Base-by-base conservation (phyloP, 176 grass and related monocot genomes). In the Carex littledalei region DNA sequence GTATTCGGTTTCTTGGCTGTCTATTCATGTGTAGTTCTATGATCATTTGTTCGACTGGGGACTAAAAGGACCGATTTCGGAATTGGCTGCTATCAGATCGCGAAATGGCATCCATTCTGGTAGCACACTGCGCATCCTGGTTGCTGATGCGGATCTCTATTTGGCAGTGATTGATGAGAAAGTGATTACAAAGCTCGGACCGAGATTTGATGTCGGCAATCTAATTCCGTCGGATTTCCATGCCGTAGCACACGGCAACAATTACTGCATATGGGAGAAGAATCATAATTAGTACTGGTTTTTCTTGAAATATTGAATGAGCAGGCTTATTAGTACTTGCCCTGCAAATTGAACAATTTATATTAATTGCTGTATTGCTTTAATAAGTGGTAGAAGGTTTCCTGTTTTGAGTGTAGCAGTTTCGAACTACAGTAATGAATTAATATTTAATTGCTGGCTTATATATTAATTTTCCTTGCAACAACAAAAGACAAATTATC, bases 41-140 rank as follows among this genome's bases (percentile, higher is more conserved):
- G 87, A 91, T 80, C 90, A 91, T 58, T 75, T 88, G 60, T 82
- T 91, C 52, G 83, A 88, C 67, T 88, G 83, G 90, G 85, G 85
- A 69, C n/a, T 91, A 37, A 86, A 88, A 47, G 63, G 45, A 1
- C 55, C 77, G 74, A 91, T 91, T 24, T 45, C 14, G 3, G 11
- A 35, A 5, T 6, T 45, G 7, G 72, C 63, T 10, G 83, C 47
- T 14, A 61, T 84, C 24, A 41, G 90, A 68, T 32, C 57, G 1
- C 63, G 73, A 35, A 91, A 89, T 14, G 84, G 73, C 83, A 86
- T 91, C 62, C 79, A 81, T 47, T 31, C 72, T 0, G 84, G 56
- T 12, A 91, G 90, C 80, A 84, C 31, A 3, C 73, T 91, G 22
- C 56, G 66, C 5, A 92, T 92, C 70, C 9, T 92, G 0, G 73